phyloP scores from a whole-genome alignment of 495 filamentous ascomycete genomes.

The Neurospora tetraspora region DNA sequence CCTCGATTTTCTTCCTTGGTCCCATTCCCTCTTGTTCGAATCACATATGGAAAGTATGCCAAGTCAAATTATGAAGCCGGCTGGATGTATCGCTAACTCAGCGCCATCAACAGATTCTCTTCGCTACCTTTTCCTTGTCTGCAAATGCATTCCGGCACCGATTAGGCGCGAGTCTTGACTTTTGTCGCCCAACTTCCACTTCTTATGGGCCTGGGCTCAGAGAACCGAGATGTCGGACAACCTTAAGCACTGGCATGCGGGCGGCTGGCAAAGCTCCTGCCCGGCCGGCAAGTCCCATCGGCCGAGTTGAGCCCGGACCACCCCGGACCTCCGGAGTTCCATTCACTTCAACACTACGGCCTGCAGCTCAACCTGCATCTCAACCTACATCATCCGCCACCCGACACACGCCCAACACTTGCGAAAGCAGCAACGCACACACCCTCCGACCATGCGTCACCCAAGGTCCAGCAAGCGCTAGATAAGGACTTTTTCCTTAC shows the following conservation, averaged over 20 bases:
- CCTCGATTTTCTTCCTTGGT: background rate
- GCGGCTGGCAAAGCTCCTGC: background rate
- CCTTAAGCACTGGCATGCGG: background rate
- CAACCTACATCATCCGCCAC: background rate
- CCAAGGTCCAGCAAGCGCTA: background rate
- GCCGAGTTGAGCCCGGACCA: background rate
- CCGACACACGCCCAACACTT: background rate
- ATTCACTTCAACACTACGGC: background rate
- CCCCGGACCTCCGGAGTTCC: background rate
- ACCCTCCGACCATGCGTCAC: background rate
- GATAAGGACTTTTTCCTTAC: background rate
- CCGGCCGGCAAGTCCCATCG: background rate
- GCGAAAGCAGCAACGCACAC: background rate
- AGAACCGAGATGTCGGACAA: too few relatives aligned
- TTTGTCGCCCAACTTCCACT: too few relatives aligned
- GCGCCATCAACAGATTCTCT: too few relatives aligned
- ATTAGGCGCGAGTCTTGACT: too few relatives aligned
- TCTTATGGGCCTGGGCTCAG: too few relatives aligned
- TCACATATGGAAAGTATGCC: too few relatives aligned
- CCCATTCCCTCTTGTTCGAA: too few relatives aligned
- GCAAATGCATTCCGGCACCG: too few relatives aligned
- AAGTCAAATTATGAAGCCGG: too few relatives aligned
- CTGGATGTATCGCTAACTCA: too few relatives aligned
- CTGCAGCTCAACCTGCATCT: background rate
- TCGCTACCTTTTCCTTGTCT: too few relatives aligned